phyloP scores from a whole-genome alignment of 306 rosid genomes.

The Trifolium repens region DNA sequence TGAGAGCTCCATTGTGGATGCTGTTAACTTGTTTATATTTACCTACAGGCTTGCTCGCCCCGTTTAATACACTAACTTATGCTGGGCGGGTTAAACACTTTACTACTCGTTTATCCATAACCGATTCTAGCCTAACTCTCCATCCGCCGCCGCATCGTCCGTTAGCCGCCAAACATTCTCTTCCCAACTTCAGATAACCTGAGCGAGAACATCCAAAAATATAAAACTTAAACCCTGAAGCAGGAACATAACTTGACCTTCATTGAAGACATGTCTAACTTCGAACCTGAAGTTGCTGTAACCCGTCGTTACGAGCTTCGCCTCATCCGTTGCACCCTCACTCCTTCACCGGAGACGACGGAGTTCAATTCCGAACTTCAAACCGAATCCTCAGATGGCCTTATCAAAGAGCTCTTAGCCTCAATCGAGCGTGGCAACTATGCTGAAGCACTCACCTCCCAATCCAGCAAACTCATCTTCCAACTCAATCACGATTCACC shows the following conservation, averaged over 20 bases:
- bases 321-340: slow-evolving; percentile 73
- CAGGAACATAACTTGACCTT: background rate
- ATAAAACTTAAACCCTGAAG: slow-evolving; percentile 45
- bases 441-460: slow-evolving; percentile 60
- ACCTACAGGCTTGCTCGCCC: too few relatives aligned
- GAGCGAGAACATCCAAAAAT: too few relatives aligned
- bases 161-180: too few relatives aligned
- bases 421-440: slow-evolving; percentile 70
- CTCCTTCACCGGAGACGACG: slow-evolving; percentile 36
- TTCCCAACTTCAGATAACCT: too few relatives aligned
- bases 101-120: too few relatives aligned
- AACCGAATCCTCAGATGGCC: slow-evolving; percentile 17
- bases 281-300: slow-evolving; percentile 29
- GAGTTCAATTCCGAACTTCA: slow-evolving; percentile 6
- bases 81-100: too few relatives aligned
- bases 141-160: too few relatives aligned
- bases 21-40: too few relatives aligned
- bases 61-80: too few relatives aligned
- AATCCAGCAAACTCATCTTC: slow-evolving; percentile 52
- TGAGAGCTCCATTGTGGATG: too few relatives aligned
- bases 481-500: slow-evolving; percentile 42
- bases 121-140: too few relatives aligned
- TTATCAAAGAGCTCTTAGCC: slow-evolving; percentile 53
- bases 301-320: slow-evolving; percentile 74
- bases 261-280: slow-evolving; percentile 14